These are phyloP conservation scores for Phaeosphaeriaceae sp. DNA, from an alignment of 2,329 filamentous ascomycete species.

Conservation along the genomic window DNA sequence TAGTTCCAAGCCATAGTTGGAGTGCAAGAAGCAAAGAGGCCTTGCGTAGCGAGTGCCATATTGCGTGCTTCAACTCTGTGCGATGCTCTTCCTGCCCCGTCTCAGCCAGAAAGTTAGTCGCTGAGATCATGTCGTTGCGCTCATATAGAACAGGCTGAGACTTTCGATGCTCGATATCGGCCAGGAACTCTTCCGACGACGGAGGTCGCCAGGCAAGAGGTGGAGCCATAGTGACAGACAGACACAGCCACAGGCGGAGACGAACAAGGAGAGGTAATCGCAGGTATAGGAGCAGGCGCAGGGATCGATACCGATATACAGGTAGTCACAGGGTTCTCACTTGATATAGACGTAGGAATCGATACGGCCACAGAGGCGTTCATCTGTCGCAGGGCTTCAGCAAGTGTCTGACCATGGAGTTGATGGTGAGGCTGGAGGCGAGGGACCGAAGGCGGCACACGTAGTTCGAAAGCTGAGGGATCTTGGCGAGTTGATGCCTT, in stretches of 20 bases:
- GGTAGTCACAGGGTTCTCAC: constrained; percentile 8
- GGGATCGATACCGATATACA: constrained; percentile 14
- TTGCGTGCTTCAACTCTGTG: constrained; percentile 14
- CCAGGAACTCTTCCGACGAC: constrained; percentile 14
- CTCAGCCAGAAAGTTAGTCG: constrained; percentile 15
- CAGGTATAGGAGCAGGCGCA: constrained; percentile 14
- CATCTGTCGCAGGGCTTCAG: constrained; percentile 9
- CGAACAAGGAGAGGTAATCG: constrained; percentile 5
- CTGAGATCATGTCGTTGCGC: constrained; percentile 17
- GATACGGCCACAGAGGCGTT: constrained; percentile 13
- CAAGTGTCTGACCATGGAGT: constrained; percentile 7
- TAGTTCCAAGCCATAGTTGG: constrained; percentile 22
- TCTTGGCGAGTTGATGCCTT: background rate
- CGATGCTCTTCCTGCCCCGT: constrained; percentile 16
- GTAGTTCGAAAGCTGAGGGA: background rate
- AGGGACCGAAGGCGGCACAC: constrained; percentile 9
- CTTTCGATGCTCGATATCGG: constrained; percentile 5
- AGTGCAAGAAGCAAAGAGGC: constrained; percentile 12
- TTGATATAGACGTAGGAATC: constrained; percentile 10
- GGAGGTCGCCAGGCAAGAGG: constrained; percentile 11
- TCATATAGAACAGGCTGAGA: constrained; percentile 16
- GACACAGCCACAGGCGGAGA: constrained; percentile 13
- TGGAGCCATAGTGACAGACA: constrained; percentile 8
- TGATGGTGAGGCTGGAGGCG: constrained; percentile 3
- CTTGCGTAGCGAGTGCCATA: constrained; percentile 15